Conservation (phyloP, 2,329 filamentous ascomycete species). For the Alternaria arbusti region DNA sequence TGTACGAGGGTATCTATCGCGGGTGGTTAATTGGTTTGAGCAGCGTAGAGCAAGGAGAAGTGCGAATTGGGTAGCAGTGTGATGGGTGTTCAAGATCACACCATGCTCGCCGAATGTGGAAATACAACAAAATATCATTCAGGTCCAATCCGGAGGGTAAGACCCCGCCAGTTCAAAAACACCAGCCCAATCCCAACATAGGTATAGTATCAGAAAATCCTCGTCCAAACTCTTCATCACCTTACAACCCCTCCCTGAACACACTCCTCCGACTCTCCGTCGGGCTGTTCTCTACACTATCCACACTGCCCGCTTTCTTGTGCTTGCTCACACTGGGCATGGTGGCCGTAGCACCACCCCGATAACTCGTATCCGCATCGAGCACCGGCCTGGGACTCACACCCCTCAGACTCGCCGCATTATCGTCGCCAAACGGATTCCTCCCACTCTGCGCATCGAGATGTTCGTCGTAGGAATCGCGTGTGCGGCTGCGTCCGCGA, state of each 20-base stretch:
- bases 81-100: too few species aligned
- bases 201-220: neutral
- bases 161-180: too few species aligned
- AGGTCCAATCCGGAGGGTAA: too few species aligned
- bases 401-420: constrained; percentile 63
- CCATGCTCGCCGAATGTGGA: neutral
- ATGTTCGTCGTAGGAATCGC: constrained; percentile 52
- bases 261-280: constrained; percentile 70
- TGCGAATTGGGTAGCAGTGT: too few species aligned
- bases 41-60: too few species aligned
- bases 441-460: constrained; percentile 35
- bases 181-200: too few species aligned
- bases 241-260: constrained; percentile 71
- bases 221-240: too few species aligned
- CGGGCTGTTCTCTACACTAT: constrained; percentile 63
- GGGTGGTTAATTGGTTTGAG: too few species aligned
- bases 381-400: constrained; percentile 75
- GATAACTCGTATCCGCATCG: constrained; percentile 54
- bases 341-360: constrained; percentile 47
- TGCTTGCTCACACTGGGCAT: constrained; percentile 46
- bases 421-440: constrained; percentile 51
- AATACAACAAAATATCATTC: neutral
- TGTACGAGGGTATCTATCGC: too few species aligned
- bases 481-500: constrained; percentile 56
- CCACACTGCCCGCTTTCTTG: constrained; percentile 42